Evolutionary conservation across 2,329 filamentous ascomycete species (phyloP).

Genomic region (Shiraia sp.): DNA sequence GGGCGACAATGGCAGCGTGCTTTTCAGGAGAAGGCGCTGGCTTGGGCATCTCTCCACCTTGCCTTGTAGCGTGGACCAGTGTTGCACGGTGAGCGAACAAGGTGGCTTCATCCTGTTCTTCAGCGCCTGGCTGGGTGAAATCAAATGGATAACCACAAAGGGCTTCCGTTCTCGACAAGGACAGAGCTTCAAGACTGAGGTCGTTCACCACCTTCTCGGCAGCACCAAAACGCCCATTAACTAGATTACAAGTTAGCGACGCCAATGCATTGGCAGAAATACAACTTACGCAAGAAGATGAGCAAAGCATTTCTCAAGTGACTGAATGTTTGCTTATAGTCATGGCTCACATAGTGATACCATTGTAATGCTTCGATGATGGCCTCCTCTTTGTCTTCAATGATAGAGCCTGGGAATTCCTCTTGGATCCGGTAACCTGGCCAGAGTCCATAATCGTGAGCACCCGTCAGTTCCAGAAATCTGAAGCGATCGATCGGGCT

Average conservation of each 20-base stretch:
- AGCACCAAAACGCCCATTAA: conserved; percentile 56
- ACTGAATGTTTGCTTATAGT: conserved; percentile 62
- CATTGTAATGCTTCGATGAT: conserved; percentile 84
- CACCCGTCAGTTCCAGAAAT: conserved; percentile 56
- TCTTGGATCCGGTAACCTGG: conserved; percentile 67
- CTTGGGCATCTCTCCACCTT: too few relatives aligned
- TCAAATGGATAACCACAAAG: conserved; percentile 47
- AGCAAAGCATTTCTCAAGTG: conserved; percentile 76
- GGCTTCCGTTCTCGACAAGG: conserved; percentile 46
- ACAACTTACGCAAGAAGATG: conserved; percentile 77
- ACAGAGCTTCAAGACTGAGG: conserved; percentile 54
- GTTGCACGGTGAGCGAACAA: conserved; percentile 23
- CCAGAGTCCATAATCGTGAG: conserved; percentile 46
- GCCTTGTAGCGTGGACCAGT: too few relatives aligned
- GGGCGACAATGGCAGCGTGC: conserved; percentile 25
- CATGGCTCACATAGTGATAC: conserved; percentile 74
- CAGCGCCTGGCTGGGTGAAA: conserved; percentile 30
- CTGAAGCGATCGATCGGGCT: conserved; percentile 40
- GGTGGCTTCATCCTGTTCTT: conserved; percentile 30
- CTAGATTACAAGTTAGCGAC: conserved; percentile 31
- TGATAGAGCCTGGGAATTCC: conserved; percentile 63
- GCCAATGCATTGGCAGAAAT: not conserved
- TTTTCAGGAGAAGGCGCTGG: too few relatives aligned
- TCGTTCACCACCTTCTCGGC: conserved; percentile 58
- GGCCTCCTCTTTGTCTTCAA: conserved; percentile 67